A percentile compares a stretch with the other conserved stretches of the same genome.
These are phyloP conservation scores for Polysphondylium violaceum DNA, from an alignment of 78 protist species.

Conservation along the genomic window DNA sequence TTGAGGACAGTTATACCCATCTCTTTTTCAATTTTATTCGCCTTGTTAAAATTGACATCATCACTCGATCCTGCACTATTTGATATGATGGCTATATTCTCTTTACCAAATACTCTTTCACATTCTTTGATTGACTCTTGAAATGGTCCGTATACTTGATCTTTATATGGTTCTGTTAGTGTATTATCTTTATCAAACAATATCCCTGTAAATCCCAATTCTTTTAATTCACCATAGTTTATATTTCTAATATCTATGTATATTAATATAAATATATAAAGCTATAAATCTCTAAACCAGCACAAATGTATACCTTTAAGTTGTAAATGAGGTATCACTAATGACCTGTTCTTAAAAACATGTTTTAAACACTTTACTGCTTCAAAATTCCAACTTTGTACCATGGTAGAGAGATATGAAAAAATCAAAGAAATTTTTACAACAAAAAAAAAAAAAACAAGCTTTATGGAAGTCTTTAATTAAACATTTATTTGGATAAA, in stretches of 20 bases:
- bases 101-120: slow-evolving; percentile 12
- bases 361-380: slow-evolving; percentile 44
- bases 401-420: no score
- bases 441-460: no score
- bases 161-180: slow-evolving; percentile 49
- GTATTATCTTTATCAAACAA: slow-evolving; percentile 72
- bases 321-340: slow-evolving; percentile 45
- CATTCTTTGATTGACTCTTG: slow-evolving; percentile 17
- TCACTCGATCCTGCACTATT: slow-evolving; percentile 76
- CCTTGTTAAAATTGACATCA: slow-evolving; percentile 20
- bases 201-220: slow-evolving; percentile 45
- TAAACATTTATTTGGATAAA: no score
- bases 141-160: slow-evolving; percentile 25
- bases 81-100: slow-evolving; percentile 37
- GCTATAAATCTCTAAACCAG: not conserved
- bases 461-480: no score
- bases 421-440: no score
- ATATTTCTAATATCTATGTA: slow-evolving; percentile 40
- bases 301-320: not conserved
- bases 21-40: slow-evolving; percentile 2
- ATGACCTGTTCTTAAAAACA: slow-evolving; percentile 20
- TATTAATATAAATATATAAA: no score
- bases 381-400: slow-evolving; percentile 60
- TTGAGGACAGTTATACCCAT: slow-evolving; percentile 18
- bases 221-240: not conserved